Evolutionary conservation across 78 protist species (phyloP).

Genomic region (Dictyostelium brefeldianum): DNA sequence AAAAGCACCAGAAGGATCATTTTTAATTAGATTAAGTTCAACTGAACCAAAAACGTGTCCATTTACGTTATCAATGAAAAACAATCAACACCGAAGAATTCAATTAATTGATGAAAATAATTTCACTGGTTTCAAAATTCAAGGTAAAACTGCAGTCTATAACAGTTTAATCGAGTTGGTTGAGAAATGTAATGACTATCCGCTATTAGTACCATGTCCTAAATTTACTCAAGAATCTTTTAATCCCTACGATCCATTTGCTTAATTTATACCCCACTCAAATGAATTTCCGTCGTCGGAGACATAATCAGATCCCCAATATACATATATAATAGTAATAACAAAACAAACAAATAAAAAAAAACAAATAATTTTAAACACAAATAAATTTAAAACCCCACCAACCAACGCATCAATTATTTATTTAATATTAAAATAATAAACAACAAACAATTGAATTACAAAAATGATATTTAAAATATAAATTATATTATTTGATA

Average conservation of each 20-base stretch:
- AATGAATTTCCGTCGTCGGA: no score
- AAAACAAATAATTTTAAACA: no score
- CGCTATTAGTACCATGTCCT: constrained; percentile 53
- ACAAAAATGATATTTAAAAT: no score
- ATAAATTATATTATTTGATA: no score
- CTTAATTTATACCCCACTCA: no score
- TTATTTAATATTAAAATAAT: no score
- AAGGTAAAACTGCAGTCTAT: constrained; percentile 74
- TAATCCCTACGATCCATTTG: constrained; percentile 69
- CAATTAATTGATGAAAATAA: constrained; percentile 68
- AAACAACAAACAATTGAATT: no score
- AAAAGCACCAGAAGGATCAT: constrained; percentile 76
- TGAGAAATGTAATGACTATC: constrained; percentile 61
- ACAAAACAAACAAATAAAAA: no score
- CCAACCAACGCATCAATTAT: no score
- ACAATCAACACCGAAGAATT: constrained; percentile 75
- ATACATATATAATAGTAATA: no score
- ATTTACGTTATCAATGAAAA: constrained; percentile 81
- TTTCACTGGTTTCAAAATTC: constrained; percentile 66
- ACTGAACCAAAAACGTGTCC: constrained; percentile 80
- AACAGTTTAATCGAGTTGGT: constrained; percentile 65
- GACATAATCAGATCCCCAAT: no score
- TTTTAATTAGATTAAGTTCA: constrained; percentile 61
- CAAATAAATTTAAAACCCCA: no score
- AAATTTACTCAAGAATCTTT: constrained; percentile 40